A percentile compares a stretch with the other conserved stretches of the same genome.
Conservation (phyloP, 1,284 basidiomycete species). For the Phaffia rhodozyma region DNA sequence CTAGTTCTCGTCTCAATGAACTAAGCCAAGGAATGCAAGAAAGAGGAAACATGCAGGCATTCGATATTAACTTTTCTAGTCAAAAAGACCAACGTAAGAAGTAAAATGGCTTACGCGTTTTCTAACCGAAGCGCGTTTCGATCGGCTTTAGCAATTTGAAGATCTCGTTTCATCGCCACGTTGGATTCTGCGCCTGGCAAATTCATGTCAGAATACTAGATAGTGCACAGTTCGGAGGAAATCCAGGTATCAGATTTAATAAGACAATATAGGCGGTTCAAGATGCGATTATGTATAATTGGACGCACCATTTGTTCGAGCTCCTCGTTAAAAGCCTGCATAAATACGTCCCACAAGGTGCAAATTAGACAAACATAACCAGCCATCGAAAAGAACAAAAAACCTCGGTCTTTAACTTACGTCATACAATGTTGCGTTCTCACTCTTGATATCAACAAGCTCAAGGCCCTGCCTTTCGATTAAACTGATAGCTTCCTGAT, state of each 20-base stretch:
- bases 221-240: too few species aligned
- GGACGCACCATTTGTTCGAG: slow-evolving; percentile 54
- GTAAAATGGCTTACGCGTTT: slow-evolving; percentile 50
- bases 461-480: slow-evolving; percentile 28
- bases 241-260: too few species aligned
- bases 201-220: slow-evolving; percentile 29
- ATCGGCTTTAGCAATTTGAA: slow-evolving; percentile 59
- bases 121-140: slow-evolving; percentile 59
- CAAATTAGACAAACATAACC: not conserved
- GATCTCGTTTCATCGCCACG: slow-evolving; percentile 55
- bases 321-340: slow-evolving; percentile 79
- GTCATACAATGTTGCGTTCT: slow-evolving; percentile 83
- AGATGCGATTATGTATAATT: too few species aligned
- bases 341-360: not conserved
- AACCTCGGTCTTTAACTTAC: slow-evolving; percentile 41
- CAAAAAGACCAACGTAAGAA: not conserved
- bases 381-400: not conserved
- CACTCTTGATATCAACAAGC: slow-evolving; percentile 59
- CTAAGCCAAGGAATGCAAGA: not conserved
- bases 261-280: too few species aligned
- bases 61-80: not conserved
- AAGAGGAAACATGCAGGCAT: not conserved
- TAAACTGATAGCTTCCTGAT: too few species aligned
- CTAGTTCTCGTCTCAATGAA: slow-evolving; percentile 13
- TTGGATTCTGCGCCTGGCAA: slow-evolving; percentile 68